These are phyloP conservation scores for Cotoneaster glaucophyllus DNA, from an alignment of 306 rosid genomes.

Conservation along the genomic window DNA sequence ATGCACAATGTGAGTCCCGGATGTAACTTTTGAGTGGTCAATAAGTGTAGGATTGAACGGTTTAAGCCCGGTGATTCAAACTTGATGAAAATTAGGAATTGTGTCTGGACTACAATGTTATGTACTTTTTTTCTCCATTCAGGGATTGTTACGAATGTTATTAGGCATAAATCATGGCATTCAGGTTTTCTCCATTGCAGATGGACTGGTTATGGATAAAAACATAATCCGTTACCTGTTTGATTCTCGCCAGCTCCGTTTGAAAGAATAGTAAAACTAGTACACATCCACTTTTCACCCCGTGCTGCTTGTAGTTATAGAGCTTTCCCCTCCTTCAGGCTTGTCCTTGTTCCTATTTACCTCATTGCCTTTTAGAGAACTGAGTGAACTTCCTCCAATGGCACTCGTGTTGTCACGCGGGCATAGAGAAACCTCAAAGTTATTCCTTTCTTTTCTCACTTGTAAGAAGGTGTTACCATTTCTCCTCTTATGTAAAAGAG, in stretches of 20 bases:
- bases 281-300: not conserved
- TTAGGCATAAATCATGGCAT: not conserved
- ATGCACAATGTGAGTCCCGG: not conserved
- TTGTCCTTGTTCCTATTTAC: not conserved
- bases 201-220: not conserved
- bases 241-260: not conserved
- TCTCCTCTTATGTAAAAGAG: not conserved
- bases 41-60: not conserved
- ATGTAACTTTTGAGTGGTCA: not conserved
- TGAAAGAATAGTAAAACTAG: not conserved
- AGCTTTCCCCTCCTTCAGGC: not conserved
- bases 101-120: not conserved
- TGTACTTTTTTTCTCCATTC: not conserved
- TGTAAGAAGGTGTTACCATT: not conserved
- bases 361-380: slow-evolving; percentile 7
- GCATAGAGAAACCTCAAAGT: not conserved
- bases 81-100: not conserved
- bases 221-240: not conserved
- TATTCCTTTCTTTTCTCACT: not conserved
- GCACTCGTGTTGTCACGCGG: not conserved
- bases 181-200: not conserved
- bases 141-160: not conserved
- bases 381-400: not conserved
- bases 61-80: not conserved
- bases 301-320: not conserved